phyloP scores from a whole-genome alignment of 345 rosid species.

The Clarkia xantiana region DNA sequence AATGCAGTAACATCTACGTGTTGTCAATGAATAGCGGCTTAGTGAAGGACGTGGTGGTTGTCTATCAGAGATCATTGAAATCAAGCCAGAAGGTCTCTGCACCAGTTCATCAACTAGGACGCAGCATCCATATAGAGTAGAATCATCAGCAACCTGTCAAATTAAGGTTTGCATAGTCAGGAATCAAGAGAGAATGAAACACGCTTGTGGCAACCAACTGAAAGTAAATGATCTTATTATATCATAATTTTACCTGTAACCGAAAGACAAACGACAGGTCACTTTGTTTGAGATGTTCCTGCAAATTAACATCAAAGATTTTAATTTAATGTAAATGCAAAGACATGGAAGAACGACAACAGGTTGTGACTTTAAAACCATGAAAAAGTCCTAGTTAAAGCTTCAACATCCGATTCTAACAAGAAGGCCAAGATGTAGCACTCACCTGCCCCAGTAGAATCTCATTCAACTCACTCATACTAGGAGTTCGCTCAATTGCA shows the following conservation, averaged over 20 bases:
- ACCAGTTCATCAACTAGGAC: constrained; percentile 78
- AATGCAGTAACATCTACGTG: constrained; percentile 94
- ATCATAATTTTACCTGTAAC: constrained; percentile 52
- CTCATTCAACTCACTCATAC: constrained; percentile 93
- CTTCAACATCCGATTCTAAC: background rate
- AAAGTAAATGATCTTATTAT: background rate
- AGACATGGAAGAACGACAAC: no score
- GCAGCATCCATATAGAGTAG: constrained; percentile 90
- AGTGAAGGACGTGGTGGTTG: constrained; percentile 41
- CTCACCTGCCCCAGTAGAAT: constrained; percentile 78
- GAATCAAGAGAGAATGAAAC: no score
- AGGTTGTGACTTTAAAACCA: background rate
- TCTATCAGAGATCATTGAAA: constrained; percentile 60
- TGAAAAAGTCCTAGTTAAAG: background rate
- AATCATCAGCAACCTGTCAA: constrained; percentile 74
- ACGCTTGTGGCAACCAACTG: background rate
- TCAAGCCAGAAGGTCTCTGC: constrained; percentile 86
- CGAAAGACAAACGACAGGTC: constrained; percentile 85
- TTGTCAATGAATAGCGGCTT: constrained; percentile 64
- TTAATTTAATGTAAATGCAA: constrained; percentile 1
- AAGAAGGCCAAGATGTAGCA: background rate
- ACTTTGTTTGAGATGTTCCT: constrained; percentile 89
- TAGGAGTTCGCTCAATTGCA: constrained; percentile 88
- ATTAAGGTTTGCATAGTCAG: constrained; percentile 3
- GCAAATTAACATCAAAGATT: constrained; percentile 18